A percentile compares a stretch with the other conserved stretches of the same genome.
phyloP scores from a whole-genome alignment of 352 stramenopile genomes.

The Phytophthora fragariae region DNA sequence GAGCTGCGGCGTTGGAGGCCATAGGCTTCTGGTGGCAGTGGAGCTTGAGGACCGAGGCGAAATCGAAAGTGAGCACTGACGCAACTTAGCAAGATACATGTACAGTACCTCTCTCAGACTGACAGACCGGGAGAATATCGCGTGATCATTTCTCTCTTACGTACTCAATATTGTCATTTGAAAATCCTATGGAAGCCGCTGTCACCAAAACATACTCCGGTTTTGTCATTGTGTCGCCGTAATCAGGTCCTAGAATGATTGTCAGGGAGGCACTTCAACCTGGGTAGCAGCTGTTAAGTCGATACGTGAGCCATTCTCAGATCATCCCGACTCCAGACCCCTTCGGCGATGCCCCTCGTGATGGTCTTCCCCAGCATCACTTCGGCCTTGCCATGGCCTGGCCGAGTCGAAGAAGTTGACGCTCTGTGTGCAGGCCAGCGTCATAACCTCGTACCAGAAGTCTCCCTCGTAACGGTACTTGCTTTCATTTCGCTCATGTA shows the following conservation, averaged over 20 bases:
- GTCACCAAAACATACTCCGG: not conserved
- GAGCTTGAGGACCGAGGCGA: not conserved
- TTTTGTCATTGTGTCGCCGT: not conserved
- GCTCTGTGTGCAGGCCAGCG: not conserved
- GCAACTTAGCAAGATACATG: not conserved
- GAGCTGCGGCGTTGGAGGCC: not conserved
- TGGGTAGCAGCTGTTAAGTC: not conserved
- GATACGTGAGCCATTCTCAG: not conserved
- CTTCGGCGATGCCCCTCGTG: constrained; percentile 14
- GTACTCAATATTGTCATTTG: not conserved
- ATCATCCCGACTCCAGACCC: constrained; percentile 9
- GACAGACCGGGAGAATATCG: not conserved
- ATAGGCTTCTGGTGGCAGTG: not conserved
- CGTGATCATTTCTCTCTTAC: not conserved
- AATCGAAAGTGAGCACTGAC: not conserved
- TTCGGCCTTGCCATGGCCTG: constrained; percentile 1
- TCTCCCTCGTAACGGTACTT: not conserved
- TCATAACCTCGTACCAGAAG: constrained; percentile 26
- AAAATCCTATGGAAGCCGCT: not conserved
- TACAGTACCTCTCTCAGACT: not conserved
- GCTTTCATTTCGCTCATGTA: constrained; percentile 31
- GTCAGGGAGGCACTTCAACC: not conserved
- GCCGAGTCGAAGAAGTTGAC: constrained; percentile 30
- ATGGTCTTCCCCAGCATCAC: constrained; percentile 1
- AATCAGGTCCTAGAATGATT: not conserved